These are phyloP conservation scores for Phlebiopsis flavidoalba DNA, from an alignment of 768 basidiomycete species.

Conservation along the genomic window DNA sequence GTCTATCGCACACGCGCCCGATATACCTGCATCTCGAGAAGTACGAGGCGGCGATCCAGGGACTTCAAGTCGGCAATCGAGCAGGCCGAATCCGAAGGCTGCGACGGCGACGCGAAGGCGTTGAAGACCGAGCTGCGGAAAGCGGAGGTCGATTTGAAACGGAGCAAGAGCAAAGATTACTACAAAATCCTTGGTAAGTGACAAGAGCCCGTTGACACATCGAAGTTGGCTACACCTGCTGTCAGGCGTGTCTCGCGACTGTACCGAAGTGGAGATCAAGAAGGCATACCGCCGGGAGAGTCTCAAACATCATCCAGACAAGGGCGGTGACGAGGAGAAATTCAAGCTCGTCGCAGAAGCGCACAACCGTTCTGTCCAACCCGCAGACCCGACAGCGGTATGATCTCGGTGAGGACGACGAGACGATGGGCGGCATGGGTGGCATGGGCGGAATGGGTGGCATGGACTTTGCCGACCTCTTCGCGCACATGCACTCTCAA, in stretches of 20 bases:
- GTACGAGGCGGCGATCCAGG: slow-evolving; percentile 60
- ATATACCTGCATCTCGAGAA: slow-evolving; percentile 71
- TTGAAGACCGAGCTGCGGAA: slow-evolving; percentile 68
- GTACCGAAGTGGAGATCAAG: slow-evolving; percentile 71
- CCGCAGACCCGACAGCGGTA: slow-evolving; percentile 67
- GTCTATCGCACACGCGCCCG: slow-evolving; percentile 84
- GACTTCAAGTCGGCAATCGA: slow-evolving; percentile 83
- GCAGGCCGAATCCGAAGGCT: slow-evolving; percentile 59
- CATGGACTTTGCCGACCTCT: slow-evolving; percentile 57
- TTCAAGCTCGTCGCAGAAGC: slow-evolving; percentile 91
- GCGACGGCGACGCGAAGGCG: slow-evolving; percentile 56
- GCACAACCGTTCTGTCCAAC: slow-evolving; percentile 76
- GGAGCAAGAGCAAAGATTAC: slow-evolving; percentile 88
- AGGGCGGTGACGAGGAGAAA: slow-evolving; percentile 93
- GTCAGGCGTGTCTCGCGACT: slow-evolving; percentile 47
- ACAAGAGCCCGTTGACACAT: not conserved
- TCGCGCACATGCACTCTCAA: slow-evolving; percentile 48
- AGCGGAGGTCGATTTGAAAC: slow-evolving; percentile 76
- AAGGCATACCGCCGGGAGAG: slow-evolving; percentile 89
- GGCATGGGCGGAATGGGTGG: slow-evolving; percentile 27
- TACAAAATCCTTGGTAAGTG: slow-evolving; percentile 64
- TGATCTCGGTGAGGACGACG: slow-evolving; percentile 79
- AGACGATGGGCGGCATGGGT: slow-evolving; percentile 32
- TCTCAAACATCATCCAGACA: slow-evolving; percentile 82
- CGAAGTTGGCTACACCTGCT: not conserved